Conservation (phyloP, 208 protist species). For the Kentomonas sorsogonicus region DNA sequence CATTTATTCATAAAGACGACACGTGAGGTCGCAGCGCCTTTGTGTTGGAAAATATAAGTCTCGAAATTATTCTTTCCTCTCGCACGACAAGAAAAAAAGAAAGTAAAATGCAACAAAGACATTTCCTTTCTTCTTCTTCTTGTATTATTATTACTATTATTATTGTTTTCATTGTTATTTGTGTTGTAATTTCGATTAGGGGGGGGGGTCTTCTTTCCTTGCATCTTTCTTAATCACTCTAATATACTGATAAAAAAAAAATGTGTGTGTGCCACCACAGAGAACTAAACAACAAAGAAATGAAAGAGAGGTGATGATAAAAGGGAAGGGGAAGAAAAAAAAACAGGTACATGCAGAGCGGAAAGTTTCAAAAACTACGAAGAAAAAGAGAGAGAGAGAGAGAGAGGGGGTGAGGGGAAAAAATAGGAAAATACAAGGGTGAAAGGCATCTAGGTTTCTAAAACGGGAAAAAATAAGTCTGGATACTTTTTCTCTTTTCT, state of each 20-base stretch:
- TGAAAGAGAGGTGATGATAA: constrained; percentile 2
- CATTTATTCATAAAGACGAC: too few species aligned
- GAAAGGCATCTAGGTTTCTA: neutral
- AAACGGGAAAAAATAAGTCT: neutral
- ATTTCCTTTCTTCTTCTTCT: too few species aligned
- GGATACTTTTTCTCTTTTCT: neutral
- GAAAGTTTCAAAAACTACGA: constrained; percentile 1
- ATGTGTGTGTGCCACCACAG: too few species aligned
- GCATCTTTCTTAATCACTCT: too few species aligned
- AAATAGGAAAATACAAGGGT: constrained; percentile 6
- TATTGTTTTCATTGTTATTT: too few species aligned
- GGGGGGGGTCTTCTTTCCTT: too few species aligned
- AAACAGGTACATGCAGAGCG: neutral
- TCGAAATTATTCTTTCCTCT: constrained; percentile 1
- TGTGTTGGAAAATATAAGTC: too few species aligned
- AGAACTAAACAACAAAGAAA: constrained; percentile 12
- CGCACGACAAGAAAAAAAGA: constrained; percentile 9
- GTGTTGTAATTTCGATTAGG: too few species aligned
- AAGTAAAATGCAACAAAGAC: too few species aligned
- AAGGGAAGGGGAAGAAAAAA: constrained; percentile 14
- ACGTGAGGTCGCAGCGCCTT: too few species aligned
- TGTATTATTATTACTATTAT: too few species aligned
- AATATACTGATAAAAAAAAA: too few species aligned
- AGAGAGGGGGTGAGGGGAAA: constrained; percentile 11
- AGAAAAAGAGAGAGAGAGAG: constrained; percentile 1